A percentile compares a stretch with the other conserved stretches of the same genome.
Evolutionary conservation across 2,329 filamentous ascomycete species (phyloP).

Genomic region (Fusarium albosuccineum): DNA sequence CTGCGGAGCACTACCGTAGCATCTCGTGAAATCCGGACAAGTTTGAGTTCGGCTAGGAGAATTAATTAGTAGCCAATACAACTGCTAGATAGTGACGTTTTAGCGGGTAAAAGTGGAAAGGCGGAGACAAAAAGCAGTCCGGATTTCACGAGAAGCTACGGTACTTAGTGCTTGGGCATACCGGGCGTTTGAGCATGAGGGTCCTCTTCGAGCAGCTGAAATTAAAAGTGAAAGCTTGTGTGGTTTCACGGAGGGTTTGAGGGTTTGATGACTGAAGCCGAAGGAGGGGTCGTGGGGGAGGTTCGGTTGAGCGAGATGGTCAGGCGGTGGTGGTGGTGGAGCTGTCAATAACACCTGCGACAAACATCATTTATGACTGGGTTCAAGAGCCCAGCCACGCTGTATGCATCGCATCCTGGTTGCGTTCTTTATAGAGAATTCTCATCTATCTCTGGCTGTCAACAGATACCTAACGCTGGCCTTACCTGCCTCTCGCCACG

Average conservation of each 20-base stretch:
- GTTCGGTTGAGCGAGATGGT: not conserved
- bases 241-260: not conserved
- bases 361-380: not conserved
- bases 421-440: not conserved
- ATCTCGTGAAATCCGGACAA: too few relatives aligned
- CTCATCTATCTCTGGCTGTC: conserved; percentile 1
- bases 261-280: too few relatives aligned
- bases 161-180: not conserved
- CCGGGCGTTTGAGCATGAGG: not conserved
- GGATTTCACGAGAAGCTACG: too few relatives aligned
- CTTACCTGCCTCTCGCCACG: not conserved
- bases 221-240: not conserved
- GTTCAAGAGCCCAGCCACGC: not conserved
- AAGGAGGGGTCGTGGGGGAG: not conserved
- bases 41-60: too few relatives aligned
- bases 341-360: conserved; percentile 1
- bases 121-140: too few relatives aligned
- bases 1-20: conserved; percentile 2
- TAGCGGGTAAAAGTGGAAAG: too few relatives aligned
- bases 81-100: too few relatives aligned
- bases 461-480: not conserved
- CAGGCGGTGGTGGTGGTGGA: not conserved
- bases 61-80: too few relatives aligned
- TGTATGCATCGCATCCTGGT: conserved; percentile 2
- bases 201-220: not conserved